Conservation (phyloP, 495 filamentous ascomycete genomes). For the Tuber umbilicatum region DNA sequence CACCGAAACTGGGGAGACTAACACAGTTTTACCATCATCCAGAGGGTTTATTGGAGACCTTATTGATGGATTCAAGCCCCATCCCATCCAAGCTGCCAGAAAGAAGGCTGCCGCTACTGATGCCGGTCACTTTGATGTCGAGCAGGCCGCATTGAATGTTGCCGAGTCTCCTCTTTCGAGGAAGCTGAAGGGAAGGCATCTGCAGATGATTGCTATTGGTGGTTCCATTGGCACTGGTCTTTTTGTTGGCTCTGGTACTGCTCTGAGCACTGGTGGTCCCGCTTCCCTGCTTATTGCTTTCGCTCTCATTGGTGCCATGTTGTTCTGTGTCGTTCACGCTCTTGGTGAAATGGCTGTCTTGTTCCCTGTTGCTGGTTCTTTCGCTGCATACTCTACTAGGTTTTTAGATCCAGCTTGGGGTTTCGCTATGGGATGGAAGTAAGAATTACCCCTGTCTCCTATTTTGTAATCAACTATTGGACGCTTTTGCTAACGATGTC, state of each 20-base stretch:
- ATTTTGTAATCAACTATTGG: conserved; percentile 9
- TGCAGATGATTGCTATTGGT: conserved; percentile 97
- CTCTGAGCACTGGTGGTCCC: conserved; percentile 72
- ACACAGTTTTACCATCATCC: not conserved
- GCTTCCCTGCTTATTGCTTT: conserved; percentile 80
- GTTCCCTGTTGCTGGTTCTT: conserved; percentile 88
- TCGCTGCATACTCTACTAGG: conserved; percentile 83
- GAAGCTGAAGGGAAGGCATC: conserved; percentile 71
- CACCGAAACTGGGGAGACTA: not conserved
- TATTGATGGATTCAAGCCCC: conserved; percentile 73
- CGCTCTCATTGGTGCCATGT: conserved; percentile 73
- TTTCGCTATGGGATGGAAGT: conserved; percentile 97
- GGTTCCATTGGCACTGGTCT: conserved; percentile 93
- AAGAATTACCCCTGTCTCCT: conserved; percentile 37
- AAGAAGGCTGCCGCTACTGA: conserved; percentile 51
- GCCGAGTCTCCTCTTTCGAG: conserved; percentile 70
- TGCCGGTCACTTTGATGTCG: conserved; percentile 65
- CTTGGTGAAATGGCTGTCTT: conserved; percentile 87
- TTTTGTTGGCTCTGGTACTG: conserved; percentile 78
- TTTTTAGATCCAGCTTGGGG: conserved; percentile 95
- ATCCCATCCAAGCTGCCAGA: conserved; percentile 57
- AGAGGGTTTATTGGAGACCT: conserved; percentile 48
- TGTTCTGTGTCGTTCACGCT: conserved; percentile 86
- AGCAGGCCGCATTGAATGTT: conserved; percentile 65
- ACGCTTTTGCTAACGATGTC: not conserved